Conservation (phyloP, 345 rosid genomes). For the Conringia planisiliqua region DNA sequence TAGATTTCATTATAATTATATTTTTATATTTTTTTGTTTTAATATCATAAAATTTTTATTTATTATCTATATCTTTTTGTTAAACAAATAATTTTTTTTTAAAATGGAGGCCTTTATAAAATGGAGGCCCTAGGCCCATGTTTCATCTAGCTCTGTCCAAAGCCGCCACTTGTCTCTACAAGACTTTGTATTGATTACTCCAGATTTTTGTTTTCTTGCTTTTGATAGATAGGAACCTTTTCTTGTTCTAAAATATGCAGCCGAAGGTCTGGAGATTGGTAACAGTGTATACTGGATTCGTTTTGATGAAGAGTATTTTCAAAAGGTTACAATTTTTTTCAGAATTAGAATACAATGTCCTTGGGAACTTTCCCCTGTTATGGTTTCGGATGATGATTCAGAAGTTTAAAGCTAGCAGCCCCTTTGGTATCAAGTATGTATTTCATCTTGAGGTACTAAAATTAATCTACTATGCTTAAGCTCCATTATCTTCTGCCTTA, state of each 20-base stretch:
- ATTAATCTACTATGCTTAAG: background rate
- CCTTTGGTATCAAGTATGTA: conserved; percentile 82
- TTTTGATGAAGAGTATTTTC: conserved; percentile 74
- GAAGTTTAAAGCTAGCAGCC: conserved; percentile 74
- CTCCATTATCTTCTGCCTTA: too few relatives aligned
- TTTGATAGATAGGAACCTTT: too few relatives aligned
- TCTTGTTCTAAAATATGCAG: conserved; percentile 30
- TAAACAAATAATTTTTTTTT: too few relatives aligned
- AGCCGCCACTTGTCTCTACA: too few relatives aligned
- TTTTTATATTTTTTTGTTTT: too few relatives aligned
- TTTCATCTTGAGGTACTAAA: conserved; percentile 82
- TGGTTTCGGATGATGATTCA: conserved; percentile 35
- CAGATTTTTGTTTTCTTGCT: background rate
- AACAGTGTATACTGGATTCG: conserved; percentile 84
- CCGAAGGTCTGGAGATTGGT: conserved; percentile 62
- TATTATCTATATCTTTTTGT: too few relatives aligned
- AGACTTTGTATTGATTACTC: background rate
- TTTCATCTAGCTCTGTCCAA: too few relatives aligned
- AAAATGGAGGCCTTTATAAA: too few relatives aligned
- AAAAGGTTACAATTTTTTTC: conserved; percentile 49
- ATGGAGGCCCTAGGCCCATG: too few relatives aligned
- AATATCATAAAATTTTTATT: too few relatives aligned
- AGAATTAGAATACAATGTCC: background rate
- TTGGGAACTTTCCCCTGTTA: background rate
- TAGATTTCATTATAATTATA: too few relatives aligned